A percentile compares a stretch with the other conserved stretches of the same genome.
These are phyloP conservation scores for Rhazya stricta DNA, from an alignment of 257 asterid genomes.

Conservation along the genomic window DNA sequence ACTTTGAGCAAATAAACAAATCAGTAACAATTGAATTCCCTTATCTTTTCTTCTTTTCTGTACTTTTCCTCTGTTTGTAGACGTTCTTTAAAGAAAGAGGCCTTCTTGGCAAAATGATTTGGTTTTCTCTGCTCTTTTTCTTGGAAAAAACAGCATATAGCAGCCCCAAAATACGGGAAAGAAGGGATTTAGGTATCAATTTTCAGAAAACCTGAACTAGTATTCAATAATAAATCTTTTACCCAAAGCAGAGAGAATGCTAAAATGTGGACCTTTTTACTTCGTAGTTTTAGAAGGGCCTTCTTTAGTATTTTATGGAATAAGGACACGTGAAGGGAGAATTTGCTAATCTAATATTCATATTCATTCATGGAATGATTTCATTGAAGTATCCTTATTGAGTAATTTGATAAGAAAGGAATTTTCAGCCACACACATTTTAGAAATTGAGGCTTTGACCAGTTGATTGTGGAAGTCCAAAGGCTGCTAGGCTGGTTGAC, in stretches of 20 bases:
- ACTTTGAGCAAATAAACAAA: no score
- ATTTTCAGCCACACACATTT: background rate
- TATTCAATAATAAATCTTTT: no score
- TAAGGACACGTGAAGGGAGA: background rate
- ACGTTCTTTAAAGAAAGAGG: no score
- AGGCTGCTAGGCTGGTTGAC: background rate
- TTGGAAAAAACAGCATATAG: no score
- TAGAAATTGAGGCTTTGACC: background rate
- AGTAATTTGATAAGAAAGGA: background rate
- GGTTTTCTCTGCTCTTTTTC: no score
- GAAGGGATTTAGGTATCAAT: background rate
- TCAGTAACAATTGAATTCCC: no score
- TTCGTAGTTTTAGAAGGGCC: no score
- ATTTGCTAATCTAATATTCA: background rate
- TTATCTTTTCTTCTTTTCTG: no score
- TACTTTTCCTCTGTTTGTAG: no score
- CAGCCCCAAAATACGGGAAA: no score
- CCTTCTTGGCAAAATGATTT: no score
- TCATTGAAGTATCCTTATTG: background rate
- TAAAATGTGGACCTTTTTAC: background rate
- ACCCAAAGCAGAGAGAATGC: background rate
- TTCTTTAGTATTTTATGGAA: background rate
- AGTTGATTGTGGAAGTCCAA: background rate
- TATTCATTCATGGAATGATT: background rate
- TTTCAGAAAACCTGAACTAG: no score